phyloP scores from a whole-genome alignment of 257 asterid genomes.

The Solanum habrochaites region DNA sequence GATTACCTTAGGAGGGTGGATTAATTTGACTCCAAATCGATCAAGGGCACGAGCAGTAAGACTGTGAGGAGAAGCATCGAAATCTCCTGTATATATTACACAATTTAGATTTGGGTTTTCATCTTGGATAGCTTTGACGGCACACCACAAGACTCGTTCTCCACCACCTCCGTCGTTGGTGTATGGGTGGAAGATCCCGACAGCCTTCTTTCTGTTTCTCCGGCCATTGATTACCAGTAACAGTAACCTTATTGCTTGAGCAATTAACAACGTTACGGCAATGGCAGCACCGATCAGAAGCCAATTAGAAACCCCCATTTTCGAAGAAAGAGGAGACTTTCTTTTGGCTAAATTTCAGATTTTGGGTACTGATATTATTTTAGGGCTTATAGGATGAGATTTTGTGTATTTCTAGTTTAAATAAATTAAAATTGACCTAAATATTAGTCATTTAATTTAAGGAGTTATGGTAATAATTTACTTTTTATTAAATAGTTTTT shows the following conservation, averaged over 20 bases:
- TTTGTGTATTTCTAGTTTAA: not conserved
- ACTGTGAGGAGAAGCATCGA: constrained; percentile 60
- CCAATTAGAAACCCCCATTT: not conserved
- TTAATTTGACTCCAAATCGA: constrained; percentile 80
- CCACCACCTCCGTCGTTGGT: constrained; percentile 99
- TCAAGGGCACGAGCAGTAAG: constrained; percentile 63
- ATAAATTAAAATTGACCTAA: not conserved
- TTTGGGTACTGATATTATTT: no score
- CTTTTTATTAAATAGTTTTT: not conserved
- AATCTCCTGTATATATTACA: constrained; percentile 76
- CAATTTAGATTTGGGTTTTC: constrained; percentile 68
- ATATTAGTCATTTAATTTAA: no score
- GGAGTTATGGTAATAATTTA: no score
- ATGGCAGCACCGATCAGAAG: not conserved
- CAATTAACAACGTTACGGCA: not conserved
- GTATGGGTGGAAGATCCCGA: constrained; percentile 82
- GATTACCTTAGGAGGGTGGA: constrained; percentile 45
- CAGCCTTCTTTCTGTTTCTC: constrained; percentile 35
- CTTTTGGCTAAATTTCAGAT: not conserved
- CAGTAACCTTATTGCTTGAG: not conserved
- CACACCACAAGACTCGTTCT: constrained; percentile 95
- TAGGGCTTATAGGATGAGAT: not conserved
- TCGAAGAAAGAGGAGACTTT: not conserved
- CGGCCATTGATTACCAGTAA: constrained; percentile 14
- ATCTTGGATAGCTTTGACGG: constrained; percentile 89